Base-by-base conservation (phyloP, 345 rosid species). In the Brassica cretica region DNA sequence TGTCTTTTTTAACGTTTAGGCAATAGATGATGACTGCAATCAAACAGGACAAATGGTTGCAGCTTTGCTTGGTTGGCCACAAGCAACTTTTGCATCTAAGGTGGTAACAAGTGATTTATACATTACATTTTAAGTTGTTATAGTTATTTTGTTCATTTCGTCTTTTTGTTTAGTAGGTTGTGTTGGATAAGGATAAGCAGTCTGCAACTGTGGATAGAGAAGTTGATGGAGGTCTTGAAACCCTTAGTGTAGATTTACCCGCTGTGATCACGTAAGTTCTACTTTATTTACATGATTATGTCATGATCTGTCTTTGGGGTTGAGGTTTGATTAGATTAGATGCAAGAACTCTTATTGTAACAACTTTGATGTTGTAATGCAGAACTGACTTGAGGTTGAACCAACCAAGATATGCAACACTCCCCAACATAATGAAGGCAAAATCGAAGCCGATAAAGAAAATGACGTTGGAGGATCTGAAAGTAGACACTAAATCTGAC, bases 1-100 rank as follows among this genome's bases (percentile, higher is more conserved):
- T 37, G 44, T 37, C 24, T 21, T 2, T 37, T 37, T 11, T 37
- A 37, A 37, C 37, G 37, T 33, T 33, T 73, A 94, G 98, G 97
- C 98, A n/a, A 91, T 92, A 80, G 98, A 94, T 82, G 93, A 94
- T 86, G 98, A 94, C 41, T 94, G 97, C 82, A 92, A 94, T 84
- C 98, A 92, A 84, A 92, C 98, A 25, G 98, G 98, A 73, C 98
- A 94, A 79, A 92, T 94, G 98, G 87, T 94, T 64, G 98, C 98
- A 3, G 98, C 95, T 49, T 84, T 94, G 80, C 93, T 92, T 35
- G 86, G 85, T 76, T 94, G 98, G 98, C 93, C 98, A 55, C 98
- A 94, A 74, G 98, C 92, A 68, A 92, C 98, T 14, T 94, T 92
- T 89, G 97, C 93, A 73, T 94, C 98, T 0, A 91, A 92, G 98